Evolutionary conservation across 2,329 filamentous ascomycete species (phyloP).

Genomic region (Alternaria metachromatica): DNA sequence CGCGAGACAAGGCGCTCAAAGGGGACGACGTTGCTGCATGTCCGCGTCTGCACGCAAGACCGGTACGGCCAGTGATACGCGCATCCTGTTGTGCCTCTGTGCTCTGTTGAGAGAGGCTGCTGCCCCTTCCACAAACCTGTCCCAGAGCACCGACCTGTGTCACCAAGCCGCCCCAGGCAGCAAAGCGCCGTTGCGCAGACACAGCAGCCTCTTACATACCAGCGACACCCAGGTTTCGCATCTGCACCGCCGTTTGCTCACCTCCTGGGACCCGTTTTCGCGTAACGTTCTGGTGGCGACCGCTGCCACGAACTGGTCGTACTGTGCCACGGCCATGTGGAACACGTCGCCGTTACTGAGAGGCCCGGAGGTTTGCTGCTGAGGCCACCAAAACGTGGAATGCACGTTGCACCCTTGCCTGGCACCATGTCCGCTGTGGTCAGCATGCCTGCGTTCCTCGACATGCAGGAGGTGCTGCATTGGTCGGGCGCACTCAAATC

Average conservation of each 20-base stretch:
- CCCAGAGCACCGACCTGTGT: constrained; percentile 21
- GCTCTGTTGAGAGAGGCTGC: constrained; percentile 7
- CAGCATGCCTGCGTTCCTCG: constrained; percentile 20
- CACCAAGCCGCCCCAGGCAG: constrained; percentile 15
- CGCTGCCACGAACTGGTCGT: constrained; percentile 19
- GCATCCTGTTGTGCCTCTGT: constrained; percentile 8
- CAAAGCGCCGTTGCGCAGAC: constrained; percentile 18
- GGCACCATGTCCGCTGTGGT: constrained; percentile 12
- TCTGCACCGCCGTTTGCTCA: constrained; percentile 43
- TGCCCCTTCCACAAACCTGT: constrained; percentile 20
- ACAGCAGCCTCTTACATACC: constrained; percentile 18
- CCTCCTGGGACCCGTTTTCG: constrained; percentile 37
- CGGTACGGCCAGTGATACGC: constrained; percentile 17
- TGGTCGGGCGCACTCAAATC: not conserved
- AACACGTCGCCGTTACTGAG: constrained; percentile 27
- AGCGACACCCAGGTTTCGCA: constrained; percentile 21
- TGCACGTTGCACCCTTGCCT: constrained; percentile 47
- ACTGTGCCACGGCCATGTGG: constrained; percentile 23
- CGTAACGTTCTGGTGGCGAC: constrained; percentile 32
- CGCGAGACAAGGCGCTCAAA: constrained; percentile 23
- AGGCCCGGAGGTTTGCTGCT: constrained; percentile 39
- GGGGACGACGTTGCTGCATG: constrained; percentile 20
- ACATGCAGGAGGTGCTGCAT: constrained; percentile 3
- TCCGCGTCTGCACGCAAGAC: constrained; percentile 23
- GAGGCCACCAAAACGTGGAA: constrained; percentile 41